phyloP scores from a whole-genome alignment of 225 moss, liverwort and hornwort species.

The Anthoceros angustus region DNA sequence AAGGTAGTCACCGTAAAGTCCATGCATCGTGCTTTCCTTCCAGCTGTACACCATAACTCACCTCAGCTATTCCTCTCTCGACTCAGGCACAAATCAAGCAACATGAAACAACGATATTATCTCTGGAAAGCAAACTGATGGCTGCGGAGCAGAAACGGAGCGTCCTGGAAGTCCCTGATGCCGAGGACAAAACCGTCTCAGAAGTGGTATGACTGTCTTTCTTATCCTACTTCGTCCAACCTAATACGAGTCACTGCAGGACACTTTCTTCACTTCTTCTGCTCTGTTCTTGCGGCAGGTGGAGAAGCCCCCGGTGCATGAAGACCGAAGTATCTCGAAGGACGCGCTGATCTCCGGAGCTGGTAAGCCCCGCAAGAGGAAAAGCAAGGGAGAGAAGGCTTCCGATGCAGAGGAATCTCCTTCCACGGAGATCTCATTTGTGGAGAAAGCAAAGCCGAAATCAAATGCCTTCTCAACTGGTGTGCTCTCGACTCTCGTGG shows the following conservation, averaged over 20 bases:
- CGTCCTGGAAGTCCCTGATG: background rate
- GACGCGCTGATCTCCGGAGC: background rate
- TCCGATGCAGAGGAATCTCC: background rate
- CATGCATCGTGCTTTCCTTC: background rate
- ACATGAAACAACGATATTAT: background rate
- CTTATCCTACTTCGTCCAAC: background rate
- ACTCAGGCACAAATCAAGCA: conserved; percentile 1
- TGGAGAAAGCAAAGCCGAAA: background rate
- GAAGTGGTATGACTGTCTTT: background rate
- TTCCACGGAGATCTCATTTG: background rate
- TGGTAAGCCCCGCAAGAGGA: background rate
- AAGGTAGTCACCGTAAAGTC: background rate
- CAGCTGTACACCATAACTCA: background rate
- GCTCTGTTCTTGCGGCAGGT: background rate
- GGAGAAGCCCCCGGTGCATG: background rate
- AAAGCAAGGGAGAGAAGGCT: background rate
- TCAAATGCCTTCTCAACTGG: background rate
- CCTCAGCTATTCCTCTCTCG: background rate
- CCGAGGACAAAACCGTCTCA: background rate
- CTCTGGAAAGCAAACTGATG: background rate
- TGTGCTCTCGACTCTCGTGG: background rate
- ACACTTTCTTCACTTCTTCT: background rate
- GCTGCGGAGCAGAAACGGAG: background rate
- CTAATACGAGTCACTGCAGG: background rate
- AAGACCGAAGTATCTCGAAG: background rate